Conservation (phyloP, 2,329 filamentous ascomycete genomes). For the Colletotrichum eremochloae region DNA sequence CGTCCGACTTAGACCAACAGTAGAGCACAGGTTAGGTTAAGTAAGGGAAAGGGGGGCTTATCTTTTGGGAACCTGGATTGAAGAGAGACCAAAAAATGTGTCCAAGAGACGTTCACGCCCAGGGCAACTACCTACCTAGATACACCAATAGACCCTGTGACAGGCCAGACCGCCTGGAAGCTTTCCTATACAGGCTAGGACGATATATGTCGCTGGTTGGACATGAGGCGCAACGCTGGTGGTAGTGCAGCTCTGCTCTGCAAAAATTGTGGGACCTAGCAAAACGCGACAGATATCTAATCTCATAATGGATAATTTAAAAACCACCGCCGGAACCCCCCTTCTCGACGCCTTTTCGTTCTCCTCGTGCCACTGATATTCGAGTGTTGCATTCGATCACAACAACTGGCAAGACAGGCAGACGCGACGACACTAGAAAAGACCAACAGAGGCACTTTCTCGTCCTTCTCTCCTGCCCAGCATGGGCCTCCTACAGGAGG, state of each 20-base stretch:
- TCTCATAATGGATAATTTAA: conserved; percentile 42
- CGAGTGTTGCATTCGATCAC: conserved; percentile 18
- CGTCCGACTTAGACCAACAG: conserved; percentile 15
- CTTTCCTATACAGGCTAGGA: background rate
- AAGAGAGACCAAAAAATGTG: background rate
- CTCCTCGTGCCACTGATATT: conserved; percentile 25
- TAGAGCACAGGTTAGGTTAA: background rate
- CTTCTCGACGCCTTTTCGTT: conserved; percentile 23
- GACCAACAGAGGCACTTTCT: conserved; percentile 21
- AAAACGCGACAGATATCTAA: conserved; percentile 41
- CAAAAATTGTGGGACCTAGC: conserved; percentile 38
- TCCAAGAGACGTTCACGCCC: too few relatives aligned
- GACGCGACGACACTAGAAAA: conserved; percentile 11
- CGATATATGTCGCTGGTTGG: background rate
- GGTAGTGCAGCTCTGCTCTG: conserved; percentile 11
- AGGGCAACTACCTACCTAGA: too few relatives aligned
- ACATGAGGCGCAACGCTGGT: background rate
- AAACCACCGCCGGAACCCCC: conserved; percentile 31
- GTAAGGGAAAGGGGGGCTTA: background rate
- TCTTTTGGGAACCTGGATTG: background rate
- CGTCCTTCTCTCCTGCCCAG: conserved; percentile 14
- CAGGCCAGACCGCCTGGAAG: conserved; percentile 31
- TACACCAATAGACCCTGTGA: too few relatives aligned
- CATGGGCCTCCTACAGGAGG: conserved; percentile 70
- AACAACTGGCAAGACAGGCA: conserved; percentile 9